Conservation (phyloP, 148 eudicot species). For the Dysphania ambrosioides region DNA sequence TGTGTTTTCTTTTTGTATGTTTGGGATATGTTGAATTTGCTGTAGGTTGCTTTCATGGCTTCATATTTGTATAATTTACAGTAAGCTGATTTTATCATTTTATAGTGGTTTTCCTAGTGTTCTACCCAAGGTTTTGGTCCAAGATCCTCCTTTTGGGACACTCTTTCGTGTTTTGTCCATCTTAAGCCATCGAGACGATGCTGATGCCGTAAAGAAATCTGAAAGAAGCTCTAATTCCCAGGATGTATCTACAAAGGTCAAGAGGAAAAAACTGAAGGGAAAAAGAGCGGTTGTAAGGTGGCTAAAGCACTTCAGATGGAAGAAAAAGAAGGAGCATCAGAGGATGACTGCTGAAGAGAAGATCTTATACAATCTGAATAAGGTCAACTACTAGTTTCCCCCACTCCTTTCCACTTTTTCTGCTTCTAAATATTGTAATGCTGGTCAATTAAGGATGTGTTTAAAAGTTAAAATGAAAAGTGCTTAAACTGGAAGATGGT, state of each 20-base stretch:
- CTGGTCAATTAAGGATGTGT: not conserved
- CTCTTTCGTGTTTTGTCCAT: constrained; percentile 15
- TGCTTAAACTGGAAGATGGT: not conserved
- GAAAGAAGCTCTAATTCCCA: constrained; percentile 30
- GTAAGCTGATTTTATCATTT: constrained; percentile 32
- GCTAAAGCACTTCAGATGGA: constrained; percentile 83
- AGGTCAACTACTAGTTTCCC: constrained; percentile 44
- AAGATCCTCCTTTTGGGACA: constrained; percentile 22
- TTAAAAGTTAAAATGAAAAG: not conserved
- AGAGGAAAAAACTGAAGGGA: constrained; percentile 86
- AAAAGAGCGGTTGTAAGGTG: constrained; percentile 90
- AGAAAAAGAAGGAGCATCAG: constrained; percentile 77
- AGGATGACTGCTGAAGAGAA: constrained; percentile 89
- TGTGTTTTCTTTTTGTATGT: not conserved
- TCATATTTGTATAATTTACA: not conserved
- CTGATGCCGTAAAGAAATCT: constrained; percentile 27
- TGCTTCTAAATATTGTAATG: not conserved
- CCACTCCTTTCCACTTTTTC: constrained; percentile 1
- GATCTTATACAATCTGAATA: constrained; percentile 61
- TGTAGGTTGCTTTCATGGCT: not conserved
- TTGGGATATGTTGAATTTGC: not conserved
- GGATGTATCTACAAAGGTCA: constrained; percentile 38
- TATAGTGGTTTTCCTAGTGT: constrained; percentile 51
- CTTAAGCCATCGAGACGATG: constrained; percentile 30
- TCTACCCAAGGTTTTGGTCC: constrained; percentile 46